phyloP scores from a whole-genome alignment of 225 moss, liverwort and hornwort genomes.

The Marchantia polymorpha region DNA sequence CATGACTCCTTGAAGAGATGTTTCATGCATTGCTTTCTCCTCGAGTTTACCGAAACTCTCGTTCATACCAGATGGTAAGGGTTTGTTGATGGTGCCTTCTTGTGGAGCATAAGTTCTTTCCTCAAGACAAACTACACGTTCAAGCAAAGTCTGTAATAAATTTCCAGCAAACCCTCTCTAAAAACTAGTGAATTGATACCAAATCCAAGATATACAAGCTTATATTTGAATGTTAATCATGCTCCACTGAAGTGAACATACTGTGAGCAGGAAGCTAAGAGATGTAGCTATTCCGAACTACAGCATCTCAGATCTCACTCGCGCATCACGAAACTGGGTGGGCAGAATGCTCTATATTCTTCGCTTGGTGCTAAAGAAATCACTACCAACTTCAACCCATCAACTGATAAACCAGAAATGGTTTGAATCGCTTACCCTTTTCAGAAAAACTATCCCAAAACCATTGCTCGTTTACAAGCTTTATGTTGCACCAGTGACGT shows the following conservation, averaged over 20 bases:
- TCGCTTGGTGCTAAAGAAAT: not conserved
- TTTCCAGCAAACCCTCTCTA: not conserved
- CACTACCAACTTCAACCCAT: not conserved
- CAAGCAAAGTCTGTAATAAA: not conserved
- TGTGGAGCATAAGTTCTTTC: slow-evolving; percentile 58
- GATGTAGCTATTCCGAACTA: not conserved
- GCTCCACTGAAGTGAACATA: not conserved
- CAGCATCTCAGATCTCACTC: not conserved
- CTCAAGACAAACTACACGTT: slow-evolving; percentile 57
- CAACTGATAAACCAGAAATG: not conserved
- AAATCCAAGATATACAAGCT: too few relatives aligned
- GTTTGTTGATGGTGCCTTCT: not conserved
- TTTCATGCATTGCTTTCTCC: slow-evolving; percentile 8
- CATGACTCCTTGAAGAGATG: not conserved
- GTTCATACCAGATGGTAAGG: slow-evolving; percentile 11
- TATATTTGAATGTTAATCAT: not conserved
- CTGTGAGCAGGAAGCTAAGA: not conserved
- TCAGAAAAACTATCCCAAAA: slow-evolving; percentile 45
- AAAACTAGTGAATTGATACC: not conserved
- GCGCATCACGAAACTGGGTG: not conserved
- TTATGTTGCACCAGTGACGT: slow-evolving; percentile 32
- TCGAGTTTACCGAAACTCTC: not conserved
- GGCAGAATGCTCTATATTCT: not conserved
- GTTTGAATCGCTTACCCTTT: slow-evolving; percentile 25
- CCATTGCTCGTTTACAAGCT: slow-evolving; percentile 46